Evolutionary conservation across 345 rosid genomes (phyloP), one percentile per base, ranked within the genome.

Genomic region (Ceriops decandra): DNA sequence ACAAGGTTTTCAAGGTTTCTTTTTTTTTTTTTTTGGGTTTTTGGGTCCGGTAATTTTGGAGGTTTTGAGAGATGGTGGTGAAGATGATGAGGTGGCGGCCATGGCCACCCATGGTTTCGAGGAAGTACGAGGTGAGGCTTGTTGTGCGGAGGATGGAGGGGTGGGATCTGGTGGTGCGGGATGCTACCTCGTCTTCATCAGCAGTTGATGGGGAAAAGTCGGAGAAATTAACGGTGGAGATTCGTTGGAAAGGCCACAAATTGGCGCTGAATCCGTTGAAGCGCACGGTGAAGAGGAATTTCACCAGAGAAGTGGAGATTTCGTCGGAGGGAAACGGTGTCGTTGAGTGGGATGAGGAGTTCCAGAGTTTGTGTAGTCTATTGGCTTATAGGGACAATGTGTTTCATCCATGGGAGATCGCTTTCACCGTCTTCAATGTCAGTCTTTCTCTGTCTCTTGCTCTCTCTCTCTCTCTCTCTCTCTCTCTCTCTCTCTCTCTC

Each of bases 21-120:
- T 8, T 28, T n/a, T 30, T 46, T 21, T 22, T 1, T 24, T 52
- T 61, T 57, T 54, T 2, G 24, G 21, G 47, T 24, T 30, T 20
- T 59, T 66, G 30, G 28, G 33, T 27, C 7, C 30, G 7, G 30
- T 64, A 2, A 30, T 16, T 57, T 71, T 51, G 28, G 8, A 27
- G 52, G 42, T 67, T 64, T 60, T 68, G 70, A 60, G 64, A 68
- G 82, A 88, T 88, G 97, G 97, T 88, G 81, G 99, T 84, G 74
- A 91, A 90, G 89, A 95, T 91, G 99, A 95, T 95, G 93, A 86
- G 86, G 81, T 90, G 99, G 96, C 86, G 97, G 69, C 97, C 96
- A 22, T 87, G 96, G 93, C 96, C 96, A 69, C 93, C 97, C 2
- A 79, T 82, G 74, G 84, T 81, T 22, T 77, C 93, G 74, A 86